Base-by-base conservation (phyloP, 148 eudicot species). In the Chenopodium suecicum region DNA sequence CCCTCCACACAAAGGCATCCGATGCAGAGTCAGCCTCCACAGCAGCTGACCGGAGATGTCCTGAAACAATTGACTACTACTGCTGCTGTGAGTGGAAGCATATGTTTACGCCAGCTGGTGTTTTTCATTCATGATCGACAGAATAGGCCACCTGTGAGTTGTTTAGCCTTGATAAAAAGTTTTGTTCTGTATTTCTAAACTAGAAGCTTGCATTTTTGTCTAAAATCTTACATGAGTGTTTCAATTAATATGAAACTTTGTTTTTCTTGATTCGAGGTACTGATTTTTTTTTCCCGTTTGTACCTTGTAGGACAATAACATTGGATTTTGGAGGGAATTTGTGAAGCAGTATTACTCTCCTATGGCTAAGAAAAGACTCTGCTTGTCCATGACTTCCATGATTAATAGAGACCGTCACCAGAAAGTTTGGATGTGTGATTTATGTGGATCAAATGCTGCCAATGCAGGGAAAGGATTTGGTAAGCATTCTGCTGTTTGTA, bases 401-500 rank as follows among this genome's bases (percentile, higher is more conserved):
- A 5, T 41, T 41, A 41, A 41, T 41, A 41, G 44, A 41, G 44
- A 83, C 62, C 22, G 86, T 10, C 70, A 70, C 65, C 87, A 82
- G 75, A 41, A 41, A 41, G 0, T 52, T 65, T 84, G 89, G 92
- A 82, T 46, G 60, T 90, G 92, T 79, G 85, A 80, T 20, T 70
- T 85, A 23, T 90, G 92, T 78, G 80, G 87, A 83, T 78, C 82
- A 9, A 76, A 80, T 64, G 74, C 85, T 73, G 87, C 82, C 7
- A 76, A 78, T 64, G 71, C 84, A 75, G 87, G 85, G 47, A 87
- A 78, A 86, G 92, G 92, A 67, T 88, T 88, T 68, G 92, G 92
- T 90, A 86, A 87, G 92, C 68, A 27, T 71, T 75, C 67, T 60
- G 58, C 41, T 70, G 41, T 52, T 46, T 65, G 19, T 23, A 27